Evolutionary conservation across 2,329 filamentous ascomycete genomes (phyloP).

Genomic region (Immersiporthe knoxdaviesiana): DNA sequence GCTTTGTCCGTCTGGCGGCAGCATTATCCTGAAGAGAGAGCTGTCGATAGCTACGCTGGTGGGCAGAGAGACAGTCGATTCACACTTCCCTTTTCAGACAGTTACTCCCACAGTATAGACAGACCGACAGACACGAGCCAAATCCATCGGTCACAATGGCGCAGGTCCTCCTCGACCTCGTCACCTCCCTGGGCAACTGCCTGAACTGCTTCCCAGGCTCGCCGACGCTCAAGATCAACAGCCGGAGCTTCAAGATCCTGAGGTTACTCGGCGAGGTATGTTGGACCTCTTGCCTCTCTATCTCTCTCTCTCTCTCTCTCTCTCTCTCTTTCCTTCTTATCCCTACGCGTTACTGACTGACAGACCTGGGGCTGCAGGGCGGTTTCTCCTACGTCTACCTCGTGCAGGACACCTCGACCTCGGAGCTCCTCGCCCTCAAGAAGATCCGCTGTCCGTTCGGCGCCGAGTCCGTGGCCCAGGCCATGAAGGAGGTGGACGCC

Average conservation of each 20-base stretch:
- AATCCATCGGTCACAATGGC: constrained; percentile 59
- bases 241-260: constrained; percentile 91
- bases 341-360: not conserved
- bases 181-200: constrained; percentile 93
- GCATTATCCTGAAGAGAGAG: not conserved
- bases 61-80: not conserved
- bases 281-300: not conserved
- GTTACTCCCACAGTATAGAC: not conserved
- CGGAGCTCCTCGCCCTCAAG: constrained; percentile 90
- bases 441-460: constrained; percentile 99
- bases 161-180: constrained; percentile 82
- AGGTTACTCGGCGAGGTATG: constrained; percentile 87
- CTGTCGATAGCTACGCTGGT: not conserved
- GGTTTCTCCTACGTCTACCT: constrained; percentile 99
- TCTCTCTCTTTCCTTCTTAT: too few relatives aligned
- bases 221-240: constrained; percentile 94
- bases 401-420: constrained; percentile 84
- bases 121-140: not conserved
- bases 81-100: too few relatives aligned
- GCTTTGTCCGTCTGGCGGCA: constrained; percentile 3
- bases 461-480: constrained; percentile 90
- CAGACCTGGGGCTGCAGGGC: constrained; percentile 57
- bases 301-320: not conserved
- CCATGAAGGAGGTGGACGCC: constrained; percentile 95
- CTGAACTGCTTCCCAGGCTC: constrained; percentile 95